Conservation (phyloP, 176 grass and related monocot genomes). For the Ensete ventricosum region DNA sequence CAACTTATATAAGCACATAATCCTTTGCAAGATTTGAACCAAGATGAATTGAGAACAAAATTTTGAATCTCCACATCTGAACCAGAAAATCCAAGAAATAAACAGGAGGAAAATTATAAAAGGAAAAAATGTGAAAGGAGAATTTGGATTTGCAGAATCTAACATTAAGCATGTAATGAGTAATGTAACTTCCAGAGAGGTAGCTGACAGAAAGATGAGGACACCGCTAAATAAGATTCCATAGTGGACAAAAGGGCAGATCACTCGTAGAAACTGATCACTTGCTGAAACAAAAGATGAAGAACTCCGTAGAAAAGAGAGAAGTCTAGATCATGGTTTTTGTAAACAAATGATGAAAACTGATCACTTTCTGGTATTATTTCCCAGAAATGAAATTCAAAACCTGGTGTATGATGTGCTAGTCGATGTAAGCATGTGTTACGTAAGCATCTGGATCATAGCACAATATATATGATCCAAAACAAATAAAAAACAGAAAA, state of each 20-base stretch:
- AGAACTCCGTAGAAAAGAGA: too few species aligned
- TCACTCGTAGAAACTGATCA: neutral
- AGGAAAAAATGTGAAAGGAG: neutral
- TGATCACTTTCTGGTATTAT: too few species aligned
- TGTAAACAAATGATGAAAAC: too few species aligned
- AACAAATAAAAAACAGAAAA: too few species aligned
- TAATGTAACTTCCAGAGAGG: neutral
- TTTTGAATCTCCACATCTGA: constrained; percentile 68
- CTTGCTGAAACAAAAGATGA: too few species aligned
- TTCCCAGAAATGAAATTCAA: too few species aligned
- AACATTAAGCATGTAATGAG: neutral
- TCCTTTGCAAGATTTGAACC: constrained; percentile 56
- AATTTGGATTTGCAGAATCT: neutral
- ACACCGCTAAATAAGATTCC: neutral
- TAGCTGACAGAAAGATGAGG: neutral
- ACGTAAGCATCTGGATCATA: too few species aligned
- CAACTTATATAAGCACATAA: constrained; percentile 91
- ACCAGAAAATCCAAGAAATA: neutral
- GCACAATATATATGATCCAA: too few species aligned
- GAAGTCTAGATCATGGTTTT: too few species aligned
- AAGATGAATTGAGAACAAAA: constrained; percentile 61
- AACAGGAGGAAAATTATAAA: neutral
- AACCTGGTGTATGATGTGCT: too few species aligned
- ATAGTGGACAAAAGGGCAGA: neutral
- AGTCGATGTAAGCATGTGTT: too few species aligned